These are phyloP conservation scores for Platanus orientalis DNA, from an alignment of 164 flowering plant genomes.

Conservation along the genomic window DNA sequence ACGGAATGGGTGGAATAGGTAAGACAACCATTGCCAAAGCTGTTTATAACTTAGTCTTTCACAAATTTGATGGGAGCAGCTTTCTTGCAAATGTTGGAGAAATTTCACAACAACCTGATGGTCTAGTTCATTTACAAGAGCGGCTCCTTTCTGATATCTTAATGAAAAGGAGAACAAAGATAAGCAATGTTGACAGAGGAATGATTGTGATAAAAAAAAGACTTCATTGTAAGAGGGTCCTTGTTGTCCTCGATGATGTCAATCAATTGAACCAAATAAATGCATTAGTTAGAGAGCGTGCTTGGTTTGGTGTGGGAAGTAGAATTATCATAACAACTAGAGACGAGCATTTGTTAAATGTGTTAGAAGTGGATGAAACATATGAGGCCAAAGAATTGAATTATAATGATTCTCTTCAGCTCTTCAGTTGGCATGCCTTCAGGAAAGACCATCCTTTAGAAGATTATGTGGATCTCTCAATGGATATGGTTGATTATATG, in stretches of 20 bases:
- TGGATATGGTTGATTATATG: not conserved
- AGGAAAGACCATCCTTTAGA: not conserved
- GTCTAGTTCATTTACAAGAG: constrained; percentile 3
- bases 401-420: not conserved
- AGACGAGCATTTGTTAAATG: not conserved
- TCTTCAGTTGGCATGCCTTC: constrained; percentile 10
- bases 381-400: not conserved
- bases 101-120: not conserved
- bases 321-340: constrained; percentile 6
- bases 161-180: not conserved
- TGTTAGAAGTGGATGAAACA: not conserved
- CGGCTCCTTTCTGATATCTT: constrained; percentile 11
- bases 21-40: constrained; percentile 15
- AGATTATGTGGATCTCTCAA: not conserved
- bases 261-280: constrained; percentile 5
- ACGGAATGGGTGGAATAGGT: constrained; percentile 9
- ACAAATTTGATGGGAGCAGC: constrained; percentile 4
- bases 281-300: not conserved
- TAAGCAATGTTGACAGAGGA: constrained; percentile 1
- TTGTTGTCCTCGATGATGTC: constrained; percentile 9
- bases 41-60: not conserved
- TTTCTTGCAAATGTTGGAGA: constrained; percentile 17
- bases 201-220: not conserved
- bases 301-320: constrained; percentile 3
- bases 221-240: not conserved